phyloP scores from a whole-genome alignment of 805 yeast genomes.

The Starmerella gropengiesseri region DNA sequence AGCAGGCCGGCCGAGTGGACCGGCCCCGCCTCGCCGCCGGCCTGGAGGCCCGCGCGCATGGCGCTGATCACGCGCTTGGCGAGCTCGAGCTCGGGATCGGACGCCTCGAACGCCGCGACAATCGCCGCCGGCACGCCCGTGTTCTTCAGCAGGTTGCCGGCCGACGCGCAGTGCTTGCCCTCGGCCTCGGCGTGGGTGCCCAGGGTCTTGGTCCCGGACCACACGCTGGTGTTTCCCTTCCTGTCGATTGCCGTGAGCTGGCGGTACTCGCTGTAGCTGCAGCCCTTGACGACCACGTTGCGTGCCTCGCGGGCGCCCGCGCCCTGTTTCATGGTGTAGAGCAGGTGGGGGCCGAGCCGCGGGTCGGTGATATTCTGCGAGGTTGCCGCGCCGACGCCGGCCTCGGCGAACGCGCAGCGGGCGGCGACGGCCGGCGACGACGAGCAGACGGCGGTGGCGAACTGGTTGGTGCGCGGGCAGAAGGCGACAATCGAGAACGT shows the following conservation, averaged over 20 bases:
- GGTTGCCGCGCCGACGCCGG: constrained; percentile 20
- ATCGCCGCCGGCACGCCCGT: constrained; percentile 12
- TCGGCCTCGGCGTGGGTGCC: constrained; percentile 13
- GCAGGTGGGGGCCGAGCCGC: constrained; percentile 16
- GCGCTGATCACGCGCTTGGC: constrained; percentile 17
- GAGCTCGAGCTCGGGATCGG: constrained; percentile 8
- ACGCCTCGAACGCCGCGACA: constrained; percentile 10
- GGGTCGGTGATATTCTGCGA: constrained; percentile 22
- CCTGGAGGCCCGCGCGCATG: constrained; percentile 19
- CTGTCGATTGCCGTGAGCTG: constrained; percentile 18
- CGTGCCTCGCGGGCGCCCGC: constrained; percentile 11
- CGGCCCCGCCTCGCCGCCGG: constrained; percentile 22
- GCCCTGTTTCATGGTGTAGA: constrained; percentile 13
- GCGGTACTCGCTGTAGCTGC: constrained; percentile 11
- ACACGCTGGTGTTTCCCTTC: constrained; percentile 14
- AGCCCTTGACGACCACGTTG: constrained; percentile 3
- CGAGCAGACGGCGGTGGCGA: constrained; percentile 17
- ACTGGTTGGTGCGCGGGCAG: constrained; percentile 15
- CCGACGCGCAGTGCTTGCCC: constrained; percentile 14
- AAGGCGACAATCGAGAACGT: constrained; percentile 20
- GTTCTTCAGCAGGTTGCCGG: constrained; percentile 17
- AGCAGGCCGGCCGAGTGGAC: constrained; percentile 17
- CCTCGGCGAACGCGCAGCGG: constrained; percentile 19
- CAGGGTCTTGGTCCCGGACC: constrained; percentile 17
- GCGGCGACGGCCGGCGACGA: constrained; percentile 22